Evolutionary conservation across 2,329 filamentous ascomycete species (phyloP).

Genomic region (Pseudodiploospora longispora): DNA sequence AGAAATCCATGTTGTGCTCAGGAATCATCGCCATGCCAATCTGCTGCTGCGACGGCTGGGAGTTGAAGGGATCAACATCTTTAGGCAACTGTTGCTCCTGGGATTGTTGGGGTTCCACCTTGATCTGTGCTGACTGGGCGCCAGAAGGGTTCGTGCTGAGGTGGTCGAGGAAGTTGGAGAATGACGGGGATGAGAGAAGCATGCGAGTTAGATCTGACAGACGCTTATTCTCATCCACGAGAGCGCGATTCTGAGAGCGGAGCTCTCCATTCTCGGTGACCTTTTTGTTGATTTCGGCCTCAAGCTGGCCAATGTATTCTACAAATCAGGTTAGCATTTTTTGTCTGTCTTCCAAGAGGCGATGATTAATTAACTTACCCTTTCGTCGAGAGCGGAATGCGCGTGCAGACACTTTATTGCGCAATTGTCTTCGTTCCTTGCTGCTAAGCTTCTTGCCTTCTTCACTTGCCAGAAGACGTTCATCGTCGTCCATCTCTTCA

Average conservation of each 20-base stretch:
- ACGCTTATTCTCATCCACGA: conserved; percentile 79
- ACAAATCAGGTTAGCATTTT: conserved; percentile 12
- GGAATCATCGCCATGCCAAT: conserved; percentile 79
- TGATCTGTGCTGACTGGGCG: conserved; percentile 30
- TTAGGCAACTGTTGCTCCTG: conserved; percentile 50
- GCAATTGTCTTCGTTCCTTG: conserved; percentile 92
- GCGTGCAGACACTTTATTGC: conserved; percentile 97
- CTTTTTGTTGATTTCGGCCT: conserved; percentile 78
- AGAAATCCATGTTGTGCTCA: conserved; percentile 68
- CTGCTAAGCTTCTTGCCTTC: conserved; percentile 99
- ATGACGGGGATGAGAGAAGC: conserved; percentile 72
- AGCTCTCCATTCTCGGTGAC: conserved; percentile 77
- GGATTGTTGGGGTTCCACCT: conserved; percentile 29
- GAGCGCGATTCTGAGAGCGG: conserved; percentile 68
- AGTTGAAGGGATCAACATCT: conserved; percentile 55
- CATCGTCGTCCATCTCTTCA: conserved; percentile 98
- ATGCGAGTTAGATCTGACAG: conserved; percentile 71
- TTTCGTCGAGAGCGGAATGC: conserved; percentile 97
- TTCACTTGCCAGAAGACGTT: conserved; percentile 86
- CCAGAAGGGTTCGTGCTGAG: conserved; percentile 52
- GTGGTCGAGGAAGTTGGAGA: conserved; percentile 71
- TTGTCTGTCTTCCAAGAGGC: neutral
- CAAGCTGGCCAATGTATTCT: conserved; percentile 97
- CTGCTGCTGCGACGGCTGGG: conserved; percentile 53
- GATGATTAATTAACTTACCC: conserved; percentile 50